Conservation (phyloP, 2,329 filamentous ascomycete genomes). For the Zymoseptoria passerinii region DNA sequence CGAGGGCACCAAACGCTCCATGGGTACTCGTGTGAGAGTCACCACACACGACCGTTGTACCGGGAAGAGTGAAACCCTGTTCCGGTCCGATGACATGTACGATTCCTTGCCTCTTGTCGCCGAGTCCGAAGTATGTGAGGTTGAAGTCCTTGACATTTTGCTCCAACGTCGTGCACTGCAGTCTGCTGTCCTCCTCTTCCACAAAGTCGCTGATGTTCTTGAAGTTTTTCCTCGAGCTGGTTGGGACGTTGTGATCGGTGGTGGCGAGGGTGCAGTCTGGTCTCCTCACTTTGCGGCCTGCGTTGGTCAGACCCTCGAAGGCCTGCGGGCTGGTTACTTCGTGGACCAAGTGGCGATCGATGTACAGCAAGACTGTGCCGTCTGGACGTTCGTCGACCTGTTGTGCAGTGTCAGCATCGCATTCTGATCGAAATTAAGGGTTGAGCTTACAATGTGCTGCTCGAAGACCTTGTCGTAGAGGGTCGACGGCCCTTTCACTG, state of each 20-base stretch:
- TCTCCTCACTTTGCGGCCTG: slow-evolving; percentile 76
- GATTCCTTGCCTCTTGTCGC: slow-evolving; percentile 94
- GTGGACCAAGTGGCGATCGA: slow-evolving; percentile 92
- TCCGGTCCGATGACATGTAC: slow-evolving; percentile 98
- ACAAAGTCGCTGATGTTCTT: slow-evolving; percentile 93
- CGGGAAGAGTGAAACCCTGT: slow-evolving; percentile 95
- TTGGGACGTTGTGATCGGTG: slow-evolving; percentile 96
- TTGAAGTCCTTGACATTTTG: slow-evolving; percentile 96
- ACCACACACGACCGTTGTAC: slow-evolving; percentile 93
- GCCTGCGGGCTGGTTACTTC: slow-evolving; percentile 99
- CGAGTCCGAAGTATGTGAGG: slow-evolving; percentile 93
- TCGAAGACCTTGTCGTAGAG: slow-evolving; percentile 93
- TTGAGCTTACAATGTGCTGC: slow-evolving; percentile 60
- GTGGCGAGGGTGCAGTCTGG: slow-evolving; percentile 96
- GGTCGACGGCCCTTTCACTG: slow-evolving; percentile 25
- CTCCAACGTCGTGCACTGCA: slow-evolving; percentile 92
- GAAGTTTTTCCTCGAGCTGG: slow-evolving; percentile 78
- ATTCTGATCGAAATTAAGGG: neutral
- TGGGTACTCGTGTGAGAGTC: slow-evolving; percentile 98
- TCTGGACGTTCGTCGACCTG: slow-evolving; percentile 79
- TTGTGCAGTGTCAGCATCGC: slow-evolving; percentile 2
- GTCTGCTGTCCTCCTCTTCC: slow-evolving; percentile 83
- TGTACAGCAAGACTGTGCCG: slow-evolving; percentile 86
- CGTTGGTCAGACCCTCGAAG: slow-evolving; percentile 90
- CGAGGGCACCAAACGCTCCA: slow-evolving; percentile 88